Evolutionary conservation across 2,329 filamentous ascomycete genomes (phyloP).

Genomic region (Talaromyces sp.): DNA sequence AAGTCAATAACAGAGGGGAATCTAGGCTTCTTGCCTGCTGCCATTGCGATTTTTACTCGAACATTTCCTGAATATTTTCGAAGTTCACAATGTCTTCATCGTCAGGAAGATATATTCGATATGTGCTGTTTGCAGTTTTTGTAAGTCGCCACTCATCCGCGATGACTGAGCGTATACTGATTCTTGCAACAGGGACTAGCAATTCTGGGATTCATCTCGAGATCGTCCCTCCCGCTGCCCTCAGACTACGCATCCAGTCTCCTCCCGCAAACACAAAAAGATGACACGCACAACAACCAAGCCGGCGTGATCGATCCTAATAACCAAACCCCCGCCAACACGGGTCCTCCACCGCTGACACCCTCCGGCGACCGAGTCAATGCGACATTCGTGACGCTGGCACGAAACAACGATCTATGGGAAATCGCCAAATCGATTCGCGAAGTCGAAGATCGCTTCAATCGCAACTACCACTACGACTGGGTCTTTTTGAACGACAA

Average conservation of each 20-base stretch:
- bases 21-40: neutral
- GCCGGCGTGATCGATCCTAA: neutral
- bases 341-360: slow-evolving; percentile 17
- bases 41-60: neutral
- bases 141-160: slow-evolving; percentile 53
- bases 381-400: slow-evolving; percentile 94
- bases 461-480: slow-evolving; percentile 92
- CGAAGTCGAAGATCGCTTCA: slow-evolving; percentile 96
- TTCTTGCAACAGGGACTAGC: slow-evolving; percentile 52
- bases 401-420: slow-evolving; percentile 91
- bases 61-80: neutral
- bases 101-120: slow-evolving; percentile 49
- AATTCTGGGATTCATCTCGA: slow-evolving; percentile 79
- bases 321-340: slow-evolving; percentile 8
- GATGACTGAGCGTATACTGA: slow-evolving; percentile 12
- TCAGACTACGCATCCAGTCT: slow-evolving; percentile 24
- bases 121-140: slow-evolving; percentile 76
- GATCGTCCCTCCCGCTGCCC: slow-evolving; percentile 49
- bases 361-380: slow-evolving; percentile 67
- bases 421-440: slow-evolving; percentile 95
- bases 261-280: slow-evolving; percentile 16
- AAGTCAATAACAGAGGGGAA: neutral
- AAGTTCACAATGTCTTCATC: slow-evolving; percentile 32
- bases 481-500: slow-evolving; percentile 99
- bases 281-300: neutral